These are phyloP conservation scores for Effrenium voratum DNA, from an alignment of 73 alveolate species.

Conservation along the genomic window DNA sequence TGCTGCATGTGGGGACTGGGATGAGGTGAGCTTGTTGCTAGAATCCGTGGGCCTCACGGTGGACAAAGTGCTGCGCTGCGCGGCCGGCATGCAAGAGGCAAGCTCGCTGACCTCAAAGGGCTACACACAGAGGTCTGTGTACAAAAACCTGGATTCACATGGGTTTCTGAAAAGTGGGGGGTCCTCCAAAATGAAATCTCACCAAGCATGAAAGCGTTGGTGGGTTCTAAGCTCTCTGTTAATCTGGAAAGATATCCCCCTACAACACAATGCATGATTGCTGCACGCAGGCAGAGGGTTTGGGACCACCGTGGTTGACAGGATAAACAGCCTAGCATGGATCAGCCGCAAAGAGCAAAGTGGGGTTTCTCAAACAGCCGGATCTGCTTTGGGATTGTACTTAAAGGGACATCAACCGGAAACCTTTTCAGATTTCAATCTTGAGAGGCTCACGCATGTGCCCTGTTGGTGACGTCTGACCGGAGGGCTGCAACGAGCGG, in stretches of 20 bases:
- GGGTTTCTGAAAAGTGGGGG: no score
- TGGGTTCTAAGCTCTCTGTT: no score
- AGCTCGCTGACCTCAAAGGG: no score
- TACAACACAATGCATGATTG: no score
- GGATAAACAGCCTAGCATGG: neutral
- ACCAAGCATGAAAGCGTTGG: no score
- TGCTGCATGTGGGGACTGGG: neutral
- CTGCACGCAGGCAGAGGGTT: no score
- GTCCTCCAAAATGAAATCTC: no score
- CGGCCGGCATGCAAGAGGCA: slow-evolving; percentile 85
- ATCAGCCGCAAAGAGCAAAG: neutral
- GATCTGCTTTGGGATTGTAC: neutral
- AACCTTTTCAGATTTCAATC: neutral
- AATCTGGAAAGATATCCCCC: no score
- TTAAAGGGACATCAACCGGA: neutral
- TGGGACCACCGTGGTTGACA: no score
- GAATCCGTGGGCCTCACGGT: slow-evolving; percentile 82
- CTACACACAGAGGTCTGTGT: no score
- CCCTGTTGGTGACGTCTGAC: no score
- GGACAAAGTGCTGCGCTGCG: slow-evolving; percentile 82
- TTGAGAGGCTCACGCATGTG: neutral
- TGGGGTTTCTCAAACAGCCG: neutral
- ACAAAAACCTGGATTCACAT: no score
- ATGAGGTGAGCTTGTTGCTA: slow-evolving; percentile 49
- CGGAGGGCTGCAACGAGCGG: slow-evolving; percentile 63